These are phyloP conservation scores for Astrothelium subdiscretum DNA, from an alignment of 495 filamentous ascomycete species.

Conservation along the genomic window DNA sequence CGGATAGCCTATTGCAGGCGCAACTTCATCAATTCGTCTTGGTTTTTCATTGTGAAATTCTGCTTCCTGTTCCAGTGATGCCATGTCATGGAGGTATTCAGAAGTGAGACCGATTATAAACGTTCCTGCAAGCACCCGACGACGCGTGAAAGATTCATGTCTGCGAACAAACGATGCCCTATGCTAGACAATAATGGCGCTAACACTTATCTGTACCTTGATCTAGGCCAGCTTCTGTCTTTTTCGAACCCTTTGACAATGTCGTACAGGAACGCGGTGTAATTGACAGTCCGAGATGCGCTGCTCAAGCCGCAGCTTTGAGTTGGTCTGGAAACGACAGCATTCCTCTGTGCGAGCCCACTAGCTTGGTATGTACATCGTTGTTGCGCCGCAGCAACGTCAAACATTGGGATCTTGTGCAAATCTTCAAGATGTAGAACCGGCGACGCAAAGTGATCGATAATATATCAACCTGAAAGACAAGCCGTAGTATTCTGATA, in stretches of 20 bases:
- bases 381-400: not conserved
- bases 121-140: not conserved
- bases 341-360: not conserved
- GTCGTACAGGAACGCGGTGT: not conserved
- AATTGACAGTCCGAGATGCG: not conserved
- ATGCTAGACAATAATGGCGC: not conserved
- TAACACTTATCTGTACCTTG: not conserved
- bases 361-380: not conserved
- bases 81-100: not conserved
- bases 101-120: not conserved
- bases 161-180: not conserved
- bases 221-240: not conserved
- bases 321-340: not conserved
- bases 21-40: not conserved
- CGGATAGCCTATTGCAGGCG: not conserved
- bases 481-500: not conserved
- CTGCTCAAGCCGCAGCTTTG: not conserved
- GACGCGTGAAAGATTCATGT: not conserved
- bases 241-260: not conserved
- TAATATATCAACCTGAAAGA: not conserved
- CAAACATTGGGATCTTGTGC: not conserved
- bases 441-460: not conserved
- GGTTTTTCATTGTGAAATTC: not conserved
- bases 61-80: not conserved
- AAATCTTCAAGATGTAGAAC: not conserved